Evolutionary conservation across 345 rosid species (phyloP), one percentile per base, ranked within the genome.

Genomic region (Combretum micranthum): DNA sequence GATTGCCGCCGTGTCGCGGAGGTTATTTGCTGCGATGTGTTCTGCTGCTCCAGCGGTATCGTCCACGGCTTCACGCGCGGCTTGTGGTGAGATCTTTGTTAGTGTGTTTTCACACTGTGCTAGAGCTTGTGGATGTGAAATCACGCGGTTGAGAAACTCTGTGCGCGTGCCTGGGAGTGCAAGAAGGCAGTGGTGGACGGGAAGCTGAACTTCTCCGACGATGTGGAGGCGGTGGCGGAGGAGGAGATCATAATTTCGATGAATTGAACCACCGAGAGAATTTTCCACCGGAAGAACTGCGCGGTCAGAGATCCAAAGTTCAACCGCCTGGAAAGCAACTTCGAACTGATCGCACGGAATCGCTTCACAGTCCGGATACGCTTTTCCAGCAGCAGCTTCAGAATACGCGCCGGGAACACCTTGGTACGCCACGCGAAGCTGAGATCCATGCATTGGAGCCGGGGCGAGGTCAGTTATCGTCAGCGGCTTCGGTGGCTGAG

Each of bases 331-430:
- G 68, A 93, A 93, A 15, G 96, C 99, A 2, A 87, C 97, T 64
- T 93, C 99, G 17, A 93, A 93, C 66, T 93, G 97, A 66, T 93
- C 99, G 46, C 99, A 93, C 5, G 99, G 99, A 16, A 87, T 85
- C 14, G 99, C 90, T 66, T 93, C 90, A 44, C 99, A 93, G 39
- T 83, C 76, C 0, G 96, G 92, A 57, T 89, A 93, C 4, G 99
- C 99, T 70, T 88, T 93, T 6, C 96, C 99, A 0, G 97, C 96
- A 0, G 97, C 99, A 11, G 97, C 97, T 68, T 93, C 99, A 0
- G 99, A 93, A 52, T 93, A 93, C 1, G 99, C 99, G 0, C 99
- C 99, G 2, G 99, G 99, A 15, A 83, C 99, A 42, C 99, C 99
- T 71, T 93, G 99, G 60, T 93, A 93, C 0, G 99, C 97, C 16